A percentile compares a stretch with the other conserved stretches of the same genome.
Evolutionary conservation across 345 rosid genomes (phyloP).

Genomic region (Citrus reticulata): DNA sequence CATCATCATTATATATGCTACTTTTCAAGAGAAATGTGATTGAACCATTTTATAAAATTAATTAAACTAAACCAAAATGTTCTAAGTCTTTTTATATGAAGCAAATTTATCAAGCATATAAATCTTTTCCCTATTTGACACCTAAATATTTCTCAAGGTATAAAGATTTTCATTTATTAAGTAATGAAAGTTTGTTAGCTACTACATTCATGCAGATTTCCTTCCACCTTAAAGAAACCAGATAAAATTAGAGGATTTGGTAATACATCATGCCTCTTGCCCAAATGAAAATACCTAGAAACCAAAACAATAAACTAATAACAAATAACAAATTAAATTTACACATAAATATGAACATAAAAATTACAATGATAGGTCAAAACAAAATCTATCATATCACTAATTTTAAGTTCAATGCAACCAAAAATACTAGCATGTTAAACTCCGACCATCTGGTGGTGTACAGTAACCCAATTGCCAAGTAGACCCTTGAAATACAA

Average conservation of each 20-base stretch:
- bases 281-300: conserved; percentile 55
- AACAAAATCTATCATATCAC: not conserved
- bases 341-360: not conserved
- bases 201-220: no score
- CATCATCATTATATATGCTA: no score
- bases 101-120: no score
- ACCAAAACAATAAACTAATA: conserved; percentile 6
- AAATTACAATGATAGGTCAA: not conserved
- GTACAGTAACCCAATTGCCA: not conserved
- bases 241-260: conserved; percentile 57
- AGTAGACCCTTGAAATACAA: not conserved
- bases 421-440: not conserved
- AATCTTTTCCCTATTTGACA: no score
- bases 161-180: no score
- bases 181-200: no score
- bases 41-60: no score
- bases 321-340: not conserved
- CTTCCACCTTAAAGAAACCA: conserved; percentile 24
- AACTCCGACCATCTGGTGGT: not conserved
- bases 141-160: no score
- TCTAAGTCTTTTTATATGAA: no score
- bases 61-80: no score
- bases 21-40: no score
- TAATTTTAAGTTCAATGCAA: not conserved
- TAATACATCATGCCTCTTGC: conserved; percentile 46